Evolutionary conservation across 805 yeast genomes (phyloP).

Genomic region (Ogataea saltuana): DNA sequence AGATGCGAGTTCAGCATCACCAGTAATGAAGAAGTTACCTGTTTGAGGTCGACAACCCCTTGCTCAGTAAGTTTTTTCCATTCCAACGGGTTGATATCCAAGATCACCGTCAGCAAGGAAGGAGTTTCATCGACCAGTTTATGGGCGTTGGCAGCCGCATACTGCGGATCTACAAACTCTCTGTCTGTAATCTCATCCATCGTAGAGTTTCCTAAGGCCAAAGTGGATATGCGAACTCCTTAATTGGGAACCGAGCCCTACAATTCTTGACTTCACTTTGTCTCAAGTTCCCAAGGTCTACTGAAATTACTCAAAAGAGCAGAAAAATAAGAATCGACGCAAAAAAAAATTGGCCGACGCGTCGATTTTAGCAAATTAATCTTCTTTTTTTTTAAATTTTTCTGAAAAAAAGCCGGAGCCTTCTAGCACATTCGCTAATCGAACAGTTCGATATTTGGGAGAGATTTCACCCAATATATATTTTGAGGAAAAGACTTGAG

Average conservation of each 20-base stretch:
- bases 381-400: neutral
- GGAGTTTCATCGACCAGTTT: conserved; percentile 63
- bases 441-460: neutral
- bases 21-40: conserved; percentile 62
- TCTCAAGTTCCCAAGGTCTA: too few relatives aligned
- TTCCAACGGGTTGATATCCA: conserved; percentile 75
- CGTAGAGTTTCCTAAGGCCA: too few relatives aligned
- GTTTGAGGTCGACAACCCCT: conserved; percentile 48
- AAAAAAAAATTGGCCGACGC: neutral
- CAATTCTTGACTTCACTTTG: too few relatives aligned
- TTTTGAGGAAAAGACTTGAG: too few relatives aligned
- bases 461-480: too few relatives aligned
- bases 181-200: conserved; percentile 74
- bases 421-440: conserved; percentile 13
- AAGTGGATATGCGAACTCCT: too few relatives aligned
- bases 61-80: conserved; percentile 53
- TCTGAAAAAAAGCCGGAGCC: conserved; percentile 6
- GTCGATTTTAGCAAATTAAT: neutral
- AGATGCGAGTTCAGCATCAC: conserved; percentile 87
- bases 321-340: neutral
- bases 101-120: conserved; percentile 71
- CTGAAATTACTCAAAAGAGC: neutral
- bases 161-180: conserved; percentile 41
- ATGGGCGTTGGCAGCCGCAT: conserved; percentile 17
- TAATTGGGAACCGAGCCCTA: too few relatives aligned